Evolutionary conservation across 805 yeast genomes (phyloP).

Genomic region (Wickerhamomyces hampshirensis): DNA sequence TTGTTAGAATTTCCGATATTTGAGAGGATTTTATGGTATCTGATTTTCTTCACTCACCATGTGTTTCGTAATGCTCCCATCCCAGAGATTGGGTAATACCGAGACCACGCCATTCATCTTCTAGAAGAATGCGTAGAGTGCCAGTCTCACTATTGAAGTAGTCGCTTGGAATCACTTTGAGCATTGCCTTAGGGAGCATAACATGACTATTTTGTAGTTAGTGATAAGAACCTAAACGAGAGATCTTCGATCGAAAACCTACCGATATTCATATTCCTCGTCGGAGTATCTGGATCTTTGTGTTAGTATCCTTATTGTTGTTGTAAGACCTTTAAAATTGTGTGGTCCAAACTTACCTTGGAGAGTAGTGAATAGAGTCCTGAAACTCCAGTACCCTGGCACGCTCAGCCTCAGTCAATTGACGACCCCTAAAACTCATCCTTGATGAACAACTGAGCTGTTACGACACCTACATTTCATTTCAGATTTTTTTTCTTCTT

Average conservation of each 20-base stretch:
- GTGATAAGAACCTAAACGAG: background rate
- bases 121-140: conserved; percentile 81
- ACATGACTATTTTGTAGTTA: conserved; percentile 60
- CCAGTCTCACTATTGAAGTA: conserved; percentile 93
- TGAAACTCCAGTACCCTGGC: conserved; percentile 86
- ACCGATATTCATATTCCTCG: conserved; percentile 80
- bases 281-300: conserved; percentile 63
- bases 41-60: too few species aligned
- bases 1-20: background rate
- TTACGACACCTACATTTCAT: too few species aligned
- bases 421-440: conserved; percentile 50
- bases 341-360: conserved; percentile 50
- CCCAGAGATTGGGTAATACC: conserved; percentile 97
- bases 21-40: too few species aligned
- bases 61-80: conserved; percentile 97
- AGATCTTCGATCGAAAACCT: conserved; percentile 11
- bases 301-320: conserved; percentile 6
- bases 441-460: too few species aligned
- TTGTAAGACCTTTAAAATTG: background rate
- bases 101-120: conserved; percentile 98
- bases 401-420: conserved; percentile 76
- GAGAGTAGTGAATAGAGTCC: conserved; percentile 91
- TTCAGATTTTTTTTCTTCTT: too few species aligned
- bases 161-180: conserved; percentile 89
- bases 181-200: conserved; percentile 93